phyloP scores from a whole-genome alignment of 768 basidiomycete species.

The Auricularia sp. region DNA sequence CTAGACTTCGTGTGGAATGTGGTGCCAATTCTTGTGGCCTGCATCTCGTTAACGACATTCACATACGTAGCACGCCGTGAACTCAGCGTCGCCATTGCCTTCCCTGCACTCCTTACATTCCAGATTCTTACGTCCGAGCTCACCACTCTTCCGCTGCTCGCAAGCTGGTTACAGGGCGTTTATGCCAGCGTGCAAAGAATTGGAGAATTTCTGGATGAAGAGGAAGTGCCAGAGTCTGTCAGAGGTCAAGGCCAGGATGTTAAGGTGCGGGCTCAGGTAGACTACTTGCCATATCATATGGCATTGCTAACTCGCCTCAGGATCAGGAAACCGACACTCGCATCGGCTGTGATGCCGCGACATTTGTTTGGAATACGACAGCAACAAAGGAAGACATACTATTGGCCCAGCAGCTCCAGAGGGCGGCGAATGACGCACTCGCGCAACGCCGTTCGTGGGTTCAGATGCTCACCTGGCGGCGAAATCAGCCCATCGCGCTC shows the following conservation, averaged over 20 bases:
- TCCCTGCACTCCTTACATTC: neutral
- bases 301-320: neutral
- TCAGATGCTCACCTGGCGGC: neutral
- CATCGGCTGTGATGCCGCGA: neutral
- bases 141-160: neutral
- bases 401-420: neutral
- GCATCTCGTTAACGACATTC: neutral
- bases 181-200: conserved; percentile 50
- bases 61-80: neutral
- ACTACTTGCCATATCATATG: neutral
- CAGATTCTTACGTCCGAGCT: neutral
- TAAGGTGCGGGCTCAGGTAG: neutral
- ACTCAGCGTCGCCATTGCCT: neutral
- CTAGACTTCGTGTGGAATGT: neutral
- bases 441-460: neutral
- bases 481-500: neutral
- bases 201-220: conserved; percentile 59
- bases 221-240: conserved; percentile 72
- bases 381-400: neutral
- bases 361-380: neutral
- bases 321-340: neutral
- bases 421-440: neutral
- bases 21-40: neutral
- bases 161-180: neutral
- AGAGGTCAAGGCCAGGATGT: conserved; percentile 40